A percentile compares a stretch with the other conserved stretches of the same genome.
phyloP scores from a whole-genome alignment of 106 monocot species.

The Triglochin maritima region DNA sequence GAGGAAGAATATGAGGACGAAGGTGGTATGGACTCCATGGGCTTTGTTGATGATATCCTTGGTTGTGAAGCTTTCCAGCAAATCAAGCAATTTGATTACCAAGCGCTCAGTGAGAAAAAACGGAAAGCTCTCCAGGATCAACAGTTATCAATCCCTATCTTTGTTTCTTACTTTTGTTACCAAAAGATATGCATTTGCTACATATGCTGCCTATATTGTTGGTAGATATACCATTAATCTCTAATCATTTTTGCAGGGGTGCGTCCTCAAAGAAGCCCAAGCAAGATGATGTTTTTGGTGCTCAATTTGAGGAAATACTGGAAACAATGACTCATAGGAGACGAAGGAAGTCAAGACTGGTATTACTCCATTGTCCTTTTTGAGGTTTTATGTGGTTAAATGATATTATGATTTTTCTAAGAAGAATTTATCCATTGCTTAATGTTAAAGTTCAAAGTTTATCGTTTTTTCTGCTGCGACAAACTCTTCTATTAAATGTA shows the following conservation, averaged over 20 bases:
- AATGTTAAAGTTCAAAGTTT: too few relatives aligned
- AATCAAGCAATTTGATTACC: conserved; percentile 44
- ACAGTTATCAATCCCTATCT: background rate
- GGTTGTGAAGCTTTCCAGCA: conserved; percentile 41
- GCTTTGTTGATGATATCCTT: conserved; percentile 22
- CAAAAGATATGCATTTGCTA: background rate
- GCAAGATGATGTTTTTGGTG: conserved; percentile 53
- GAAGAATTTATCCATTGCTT: background rate
- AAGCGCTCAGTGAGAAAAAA: conserved; percentile 63
- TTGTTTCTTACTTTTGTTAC: background rate
- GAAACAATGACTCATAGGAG: conserved; percentile 72
- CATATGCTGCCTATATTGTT: background rate
- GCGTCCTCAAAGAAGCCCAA: conserved; percentile 33
- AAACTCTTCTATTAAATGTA: too few relatives aligned
- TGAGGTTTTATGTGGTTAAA: background rate
- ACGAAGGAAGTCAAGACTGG: conserved; percentile 34
- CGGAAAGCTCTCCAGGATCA: conserved; percentile 30
- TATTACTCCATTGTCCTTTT: conserved; percentile 9
- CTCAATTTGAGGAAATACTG: conserved; percentile 65
- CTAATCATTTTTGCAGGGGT: background rate
- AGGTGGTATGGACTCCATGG: conserved; percentile 36
- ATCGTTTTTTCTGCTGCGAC: too few relatives aligned
- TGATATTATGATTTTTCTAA: background rate
- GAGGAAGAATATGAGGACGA: conserved; percentile 27
- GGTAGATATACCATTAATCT: background rate